Base-by-base conservation (phyloP, 257 asterid species). In the Solanum gandarillasii region DNA sequence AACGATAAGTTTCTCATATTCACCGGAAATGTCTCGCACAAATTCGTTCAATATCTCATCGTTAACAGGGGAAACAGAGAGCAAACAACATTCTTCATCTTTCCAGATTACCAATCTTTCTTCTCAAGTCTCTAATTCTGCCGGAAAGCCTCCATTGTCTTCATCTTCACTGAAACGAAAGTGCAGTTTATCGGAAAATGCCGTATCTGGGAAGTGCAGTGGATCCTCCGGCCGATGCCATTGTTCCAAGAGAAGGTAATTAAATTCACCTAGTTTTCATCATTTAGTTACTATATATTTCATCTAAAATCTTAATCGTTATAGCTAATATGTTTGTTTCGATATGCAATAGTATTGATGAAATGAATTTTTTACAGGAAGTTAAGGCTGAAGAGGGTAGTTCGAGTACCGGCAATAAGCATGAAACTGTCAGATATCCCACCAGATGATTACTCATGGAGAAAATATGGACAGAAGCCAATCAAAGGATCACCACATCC, bases 401-500 rank as follows among this genome's bases (percentile, higher is more conserved):
- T 91, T 16, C 92, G 94, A 90, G 98, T 97, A 73, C 98, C 99
- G 38, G 98, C 99, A 11, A 97, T 95, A 55, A 97, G 99, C 93
- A 91, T 95, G 98, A 97, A 95, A 88, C 86, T 95, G 93, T 88
- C 99, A 1, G 99, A 97, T 88, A 95, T 97, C 68, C 99, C 99
- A 76, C 96, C 99, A 0, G 99, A 97, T 88, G 98, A 97, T 90
- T 97, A 95, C 87, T 97, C 99, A 0, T 97, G 99, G 99, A 95
- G 99, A 78, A 97, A 97, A 89, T 97, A 97, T 88, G 99, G 99
- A 5, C 99, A 97, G 90, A 97, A 97, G 88, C 99, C 99, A 88
- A 97, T 97, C 83, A 95, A 97, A 91, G 99, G 99, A 23, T 97
- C 98, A 83, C 99, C 99, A n/a, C 95, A 97, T 89, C 99, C 99